A percentile compares a stretch with the other conserved stretches of the same genome.
Evolutionary conservation across 1,139 yeast genomes (phyloP).

Genomic region (Yamadazyma dushanensis): DNA sequence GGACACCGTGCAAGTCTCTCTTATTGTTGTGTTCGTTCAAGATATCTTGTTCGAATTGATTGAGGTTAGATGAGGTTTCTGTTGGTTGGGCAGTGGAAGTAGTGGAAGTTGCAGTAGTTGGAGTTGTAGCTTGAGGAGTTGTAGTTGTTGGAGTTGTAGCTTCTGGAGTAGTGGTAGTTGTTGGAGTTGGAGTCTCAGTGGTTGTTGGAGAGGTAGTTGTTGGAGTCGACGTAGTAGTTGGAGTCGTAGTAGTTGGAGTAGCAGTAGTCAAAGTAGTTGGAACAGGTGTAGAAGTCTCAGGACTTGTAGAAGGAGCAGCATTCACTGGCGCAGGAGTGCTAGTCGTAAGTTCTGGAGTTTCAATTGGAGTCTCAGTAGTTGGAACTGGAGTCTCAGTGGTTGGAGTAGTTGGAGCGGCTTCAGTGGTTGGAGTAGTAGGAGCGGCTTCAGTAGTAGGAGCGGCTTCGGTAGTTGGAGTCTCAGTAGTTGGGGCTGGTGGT

Average conservation of each 20-base stretch:
- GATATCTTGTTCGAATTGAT: constrained; percentile 31
- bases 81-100: constrained; percentile 15
- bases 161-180: constrained; percentile 11
- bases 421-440: constrained; percentile 10
- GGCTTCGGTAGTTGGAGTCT: constrained; percentile 12
- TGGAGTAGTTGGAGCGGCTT: constrained; percentile 8
- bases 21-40: constrained; percentile 51
- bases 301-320: too few relatives aligned
- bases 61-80: constrained; percentile 13
- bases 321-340: constrained; percentile 4
- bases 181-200: constrained; percentile 11
- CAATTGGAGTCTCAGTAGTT: constrained; percentile 9
- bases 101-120: constrained; percentile 14
- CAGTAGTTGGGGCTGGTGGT: constrained; percentile 14
- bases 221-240: constrained; percentile 31
- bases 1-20: constrained; percentile 56
- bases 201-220: constrained; percentile 11
- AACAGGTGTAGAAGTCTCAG: constrained; percentile 5
- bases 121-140: constrained; percentile 13
- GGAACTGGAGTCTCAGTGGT: constrained; percentile 10
- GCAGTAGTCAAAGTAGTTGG: too few relatives aligned
- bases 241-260: constrained; percentile 5
- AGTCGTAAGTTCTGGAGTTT: constrained; percentile 9
- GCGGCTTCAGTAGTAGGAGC: constrained; percentile 10
- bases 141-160: constrained; percentile 13